Evolutionary conservation across 75 land plant genomes (phyloP), one percentile per base, ranked within the genome.

Genomic region (Chamaecyparis obtusa): DNA sequence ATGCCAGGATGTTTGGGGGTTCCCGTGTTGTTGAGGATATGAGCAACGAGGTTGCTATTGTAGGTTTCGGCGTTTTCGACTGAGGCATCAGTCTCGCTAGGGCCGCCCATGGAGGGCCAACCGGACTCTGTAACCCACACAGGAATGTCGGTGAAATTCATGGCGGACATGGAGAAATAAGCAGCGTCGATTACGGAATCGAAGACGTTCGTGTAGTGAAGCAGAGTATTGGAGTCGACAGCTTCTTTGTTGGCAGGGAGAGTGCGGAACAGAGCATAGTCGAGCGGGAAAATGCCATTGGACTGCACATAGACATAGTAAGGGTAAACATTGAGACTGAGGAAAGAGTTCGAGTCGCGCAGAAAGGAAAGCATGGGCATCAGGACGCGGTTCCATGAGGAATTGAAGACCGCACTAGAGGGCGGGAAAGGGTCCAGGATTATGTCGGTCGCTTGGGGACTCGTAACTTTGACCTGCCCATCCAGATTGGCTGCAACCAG

Each of bases 311-410:
- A 95, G 13, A 95, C 95, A 81, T 95, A 93, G 88, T 94, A 98
- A 27, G 99, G 99, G 83, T 95, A 96, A 85, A 98, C 87, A 74
- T 98, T 96, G 90, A 98, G 90, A 96, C 95, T 95, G 77, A 96
- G 83, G 2, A 91, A 93, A 0, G 98, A 88, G n/a, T 77, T 74
- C 30, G 99, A 95, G 46, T 85, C 78, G 24, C 90, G 88, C 32
- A 94, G 85, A 87, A 98, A 96, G 51, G 85, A 75, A 5, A 98
- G 89, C 69, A 98, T 71, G 24, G 95, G 96, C 24, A 56, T 74
- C 32, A 96, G 60, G 43, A 92, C 89, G 17, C 84, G 39, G 79
- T 33, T 85, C 81, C 90, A 86, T 27, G 92, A 84, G n/a, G 86
- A 89, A 79, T 97, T 95, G 90, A 98, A 98, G 85, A 88, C 90